Evolutionary conservation across 1,284 basidiomycete genomes (phyloP), one percentile per base, ranked within the genome.

Genomic region (Cryptococcus neoformans): DNA sequence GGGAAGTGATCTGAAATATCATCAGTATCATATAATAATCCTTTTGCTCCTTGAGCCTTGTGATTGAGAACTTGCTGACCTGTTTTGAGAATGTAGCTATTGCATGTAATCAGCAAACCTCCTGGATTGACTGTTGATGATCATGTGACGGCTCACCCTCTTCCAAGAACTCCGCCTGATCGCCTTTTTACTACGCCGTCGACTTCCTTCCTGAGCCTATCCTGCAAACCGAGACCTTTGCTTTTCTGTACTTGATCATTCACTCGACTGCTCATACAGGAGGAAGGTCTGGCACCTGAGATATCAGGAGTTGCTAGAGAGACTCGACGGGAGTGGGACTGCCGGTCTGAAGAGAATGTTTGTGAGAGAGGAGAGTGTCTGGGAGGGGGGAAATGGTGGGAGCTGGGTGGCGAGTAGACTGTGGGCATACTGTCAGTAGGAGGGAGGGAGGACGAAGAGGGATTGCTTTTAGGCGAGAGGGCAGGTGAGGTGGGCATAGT

Each of bases 81-180:
- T 17, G 93, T 95, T 81, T 97, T 97, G 63, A 97, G 80, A 58
- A 97, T 93, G 72, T 93, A 91, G 5, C 70, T 75, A 53, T 21
- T 12, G 6, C 16, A 14, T 6, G 49, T 38, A n/a, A 50, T 16
- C 14, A 38, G 16, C 14, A n/a, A 5, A n/a, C 21, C 46, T 10
- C 9, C 6, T 17, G 46, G 21, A 48, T 36, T 48, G 28, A 17
- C 21, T 28, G 28, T 34, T 40, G 6, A 40, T n/a, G 10, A 10
- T 5, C 10, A 34, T 49, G 17, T 3, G 28, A 14, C 14, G 9
- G 64, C 73, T 69, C 57, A 77, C 70, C 78, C 92, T 68, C 94
- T 80, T 14, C 87, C 89, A 16, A 98, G 80, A 9, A 98, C 93
- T 65, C 89, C 92, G 34, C 93, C 93, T 2, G 83, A 81, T 51